A percentile compares a stretch with the other conserved stretches of the same genome.
Conservation (phyloP, 1,284 basidiomycete genomes). For the Irpex sp. region DNA sequence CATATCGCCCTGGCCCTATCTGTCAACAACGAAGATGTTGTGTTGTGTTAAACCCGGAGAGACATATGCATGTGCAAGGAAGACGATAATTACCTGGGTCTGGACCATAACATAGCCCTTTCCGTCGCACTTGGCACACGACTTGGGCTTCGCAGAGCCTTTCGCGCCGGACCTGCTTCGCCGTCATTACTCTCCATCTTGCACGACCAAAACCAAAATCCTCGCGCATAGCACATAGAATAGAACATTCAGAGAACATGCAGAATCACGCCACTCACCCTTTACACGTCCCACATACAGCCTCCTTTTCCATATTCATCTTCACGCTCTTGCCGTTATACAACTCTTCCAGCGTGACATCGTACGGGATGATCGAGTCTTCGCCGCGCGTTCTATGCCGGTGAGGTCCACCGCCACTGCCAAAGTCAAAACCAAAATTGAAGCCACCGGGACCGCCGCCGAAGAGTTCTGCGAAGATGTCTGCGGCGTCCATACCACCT, state of each 20-base stretch:
- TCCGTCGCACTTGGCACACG: conserved; percentile 82
- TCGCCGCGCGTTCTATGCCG: conserved; percentile 48
- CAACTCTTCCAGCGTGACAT: conserved; percentile 88
- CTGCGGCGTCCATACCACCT: conserved; percentile 55
- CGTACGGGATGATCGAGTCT: conserved; percentile 78
- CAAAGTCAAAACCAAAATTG: conserved; percentile 53
- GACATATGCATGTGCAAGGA: not conserved
- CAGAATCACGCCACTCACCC: conserved; percentile 50
- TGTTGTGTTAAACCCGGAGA: not conserved
- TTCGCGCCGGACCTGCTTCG: conserved; percentile 72
- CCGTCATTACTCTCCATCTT: conserved; percentile 1
- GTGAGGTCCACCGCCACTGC: conserved; percentile 39
- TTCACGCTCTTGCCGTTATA: conserved; percentile 90
- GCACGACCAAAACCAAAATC: no score
- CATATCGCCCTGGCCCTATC: conserved; percentile 48
- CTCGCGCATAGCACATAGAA: not conserved
- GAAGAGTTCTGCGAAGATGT: conserved; percentile 82
- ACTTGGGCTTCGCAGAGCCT: conserved; percentile 75
- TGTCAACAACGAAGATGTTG: conserved; percentile 19
- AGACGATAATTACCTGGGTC: conserved; percentile 39
- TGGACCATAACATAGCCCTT: conserved; percentile 73
- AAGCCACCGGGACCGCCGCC: conserved; percentile 29
- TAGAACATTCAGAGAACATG: not conserved
- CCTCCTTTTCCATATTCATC: conserved; percentile 86
- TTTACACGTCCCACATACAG: conserved; percentile 77